Conservation (phyloP, 257 asterid genomes). For the Striga asiatica region DNA sequence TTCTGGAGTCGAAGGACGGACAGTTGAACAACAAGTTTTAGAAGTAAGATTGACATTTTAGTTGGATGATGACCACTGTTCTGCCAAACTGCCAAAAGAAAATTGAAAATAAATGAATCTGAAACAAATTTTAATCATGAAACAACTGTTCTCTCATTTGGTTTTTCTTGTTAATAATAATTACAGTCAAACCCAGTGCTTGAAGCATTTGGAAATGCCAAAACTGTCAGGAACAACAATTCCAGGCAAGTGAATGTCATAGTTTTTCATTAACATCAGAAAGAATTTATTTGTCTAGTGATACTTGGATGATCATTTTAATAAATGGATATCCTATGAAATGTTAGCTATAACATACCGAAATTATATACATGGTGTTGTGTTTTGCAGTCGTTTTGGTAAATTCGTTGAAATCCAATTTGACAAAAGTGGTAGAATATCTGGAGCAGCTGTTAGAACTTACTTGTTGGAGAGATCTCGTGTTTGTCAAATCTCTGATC, state of each 20-base stretch:
- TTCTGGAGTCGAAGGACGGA: constrained; percentile 80
- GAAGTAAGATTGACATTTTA: constrained; percentile 58
- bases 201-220: constrained; percentile 96
- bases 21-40: constrained; percentile 92
- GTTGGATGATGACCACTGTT: too few species aligned
- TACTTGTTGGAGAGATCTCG: constrained; percentile 92
- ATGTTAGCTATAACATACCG: too few species aligned
- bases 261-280: too few species aligned
- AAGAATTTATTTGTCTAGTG: too few species aligned
- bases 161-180: too few species aligned
- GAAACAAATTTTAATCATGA: too few species aligned
- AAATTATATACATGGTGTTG: too few species aligned
- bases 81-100: too few species aligned
- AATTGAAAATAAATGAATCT: too few species aligned
- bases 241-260: constrained; percentile 49
- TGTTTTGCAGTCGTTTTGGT: constrained; percentile 99
- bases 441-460: constrained; percentile 96
- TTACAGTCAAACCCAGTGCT: constrained; percentile 97
- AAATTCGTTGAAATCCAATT: constrained; percentile 95
- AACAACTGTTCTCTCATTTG: too few species aligned
- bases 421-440: constrained; percentile 81
- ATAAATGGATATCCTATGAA: too few species aligned
- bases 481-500: constrained; percentile 93
- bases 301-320: too few species aligned
- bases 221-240: constrained; percentile 86